Evolutionary conservation across 768 basidiomycete genomes (phyloP).

Genomic region (Asterophora parasitica): DNA sequence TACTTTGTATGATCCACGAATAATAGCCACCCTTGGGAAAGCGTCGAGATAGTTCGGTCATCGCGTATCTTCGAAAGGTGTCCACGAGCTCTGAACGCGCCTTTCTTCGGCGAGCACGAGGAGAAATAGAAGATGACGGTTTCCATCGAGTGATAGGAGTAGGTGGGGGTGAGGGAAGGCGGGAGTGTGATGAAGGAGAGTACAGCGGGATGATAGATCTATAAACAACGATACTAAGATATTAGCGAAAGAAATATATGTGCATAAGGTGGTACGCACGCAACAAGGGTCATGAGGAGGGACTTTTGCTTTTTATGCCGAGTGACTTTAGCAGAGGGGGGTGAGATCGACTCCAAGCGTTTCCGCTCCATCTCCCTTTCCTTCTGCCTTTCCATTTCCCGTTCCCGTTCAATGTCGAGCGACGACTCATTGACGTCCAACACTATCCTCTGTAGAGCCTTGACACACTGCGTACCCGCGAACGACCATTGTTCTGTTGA

Average conservation of each 20-base stretch:
- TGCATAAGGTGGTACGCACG: slow-evolving; percentile 38
- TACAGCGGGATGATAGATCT: slow-evolving; percentile 27
- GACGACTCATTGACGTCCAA: slow-evolving; percentile 48
- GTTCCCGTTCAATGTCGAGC: slow-evolving; percentile 33
- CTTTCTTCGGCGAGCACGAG: slow-evolving; percentile 47
- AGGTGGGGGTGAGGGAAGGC: slow-evolving; percentile 27
- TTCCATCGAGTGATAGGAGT: slow-evolving; percentile 22
- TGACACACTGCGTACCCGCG: slow-evolving; percentile 32
- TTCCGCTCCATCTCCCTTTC: slow-evolving; percentile 25
- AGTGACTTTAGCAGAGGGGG: slow-evolving; percentile 28
- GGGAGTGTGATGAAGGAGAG: slow-evolving; percentile 26
- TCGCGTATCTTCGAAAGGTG: slow-evolving; percentile 55
- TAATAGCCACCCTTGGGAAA: slow-evolving; percentile 38
- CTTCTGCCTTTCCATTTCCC: slow-evolving; percentile 27
- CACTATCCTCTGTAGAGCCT: slow-evolving; percentile 46
- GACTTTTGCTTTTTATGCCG: slow-evolving; percentile 71
- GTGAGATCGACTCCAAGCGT: slow-evolving; percentile 19
- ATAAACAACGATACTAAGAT: slow-evolving; percentile 8
- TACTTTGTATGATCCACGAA: slow-evolving; percentile 50
- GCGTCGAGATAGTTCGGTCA: slow-evolving; percentile 45
- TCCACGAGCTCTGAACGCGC: slow-evolving; percentile 69
- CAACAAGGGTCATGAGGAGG: slow-evolving; percentile 63
- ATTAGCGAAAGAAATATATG: slow-evolving; percentile 10
- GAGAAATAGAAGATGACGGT: slow-evolving; percentile 23
- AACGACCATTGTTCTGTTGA: slow-evolving; percentile 44